Percentiles rank a stretch among this genome's conserved stretches.
Conservation (phyloP, 129 eudicot genomes). For the Ambrosia artemisiifolia region DNA sequence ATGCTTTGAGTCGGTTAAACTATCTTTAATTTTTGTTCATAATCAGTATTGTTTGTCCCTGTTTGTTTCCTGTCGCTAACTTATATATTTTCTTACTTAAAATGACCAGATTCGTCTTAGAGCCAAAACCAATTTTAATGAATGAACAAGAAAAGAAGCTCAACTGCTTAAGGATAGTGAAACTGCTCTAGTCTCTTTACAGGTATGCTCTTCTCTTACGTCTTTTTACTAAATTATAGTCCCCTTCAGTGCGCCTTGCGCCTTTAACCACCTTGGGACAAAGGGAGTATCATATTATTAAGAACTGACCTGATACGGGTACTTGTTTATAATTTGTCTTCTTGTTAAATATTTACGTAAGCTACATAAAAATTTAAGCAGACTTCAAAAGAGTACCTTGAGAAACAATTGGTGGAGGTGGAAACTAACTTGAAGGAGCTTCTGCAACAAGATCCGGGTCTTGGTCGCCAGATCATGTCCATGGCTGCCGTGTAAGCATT, state of each 20-base stretch:
- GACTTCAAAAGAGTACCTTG: slow-evolving; percentile 92
- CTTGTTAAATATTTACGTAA: not conserved
- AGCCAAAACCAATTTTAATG: slow-evolving; percentile 77
- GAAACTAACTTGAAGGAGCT: slow-evolving; percentile 88
- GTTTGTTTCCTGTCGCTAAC: not conserved
- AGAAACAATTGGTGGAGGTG: slow-evolving; percentile 80
- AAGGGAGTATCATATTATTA: too few species aligned
- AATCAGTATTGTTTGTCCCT: too few species aligned
- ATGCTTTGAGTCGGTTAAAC: not conserved
- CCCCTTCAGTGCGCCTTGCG: too few species aligned
- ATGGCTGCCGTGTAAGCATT: slow-evolving; percentile 55
- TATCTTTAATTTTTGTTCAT: too few species aligned
- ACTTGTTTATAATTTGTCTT: not conserved
- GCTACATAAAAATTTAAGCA: slow-evolving; percentile 18
- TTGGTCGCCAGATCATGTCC: slow-evolving; percentile 96
- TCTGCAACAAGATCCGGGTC: slow-evolving; percentile 89
- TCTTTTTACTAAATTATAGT: too few species aligned
- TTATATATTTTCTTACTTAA: slow-evolving; percentile 3
- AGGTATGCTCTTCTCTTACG: slow-evolving; percentile 42
- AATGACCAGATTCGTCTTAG: slow-evolving; percentile 70
- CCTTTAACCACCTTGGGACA: too few species aligned
- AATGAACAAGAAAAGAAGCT: slow-evolving; percentile 79
- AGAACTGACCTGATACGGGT: too few species aligned
- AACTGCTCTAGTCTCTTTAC: slow-evolving; percentile 75
- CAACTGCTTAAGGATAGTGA: slow-evolving; percentile 92